A percentile compares a stretch with the other conserved stretches of the same genome.
These are phyloP conservation scores for Turnera subulata DNA, from an alignment of 345 rosid genomes.

Conservation along the genomic window DNA sequence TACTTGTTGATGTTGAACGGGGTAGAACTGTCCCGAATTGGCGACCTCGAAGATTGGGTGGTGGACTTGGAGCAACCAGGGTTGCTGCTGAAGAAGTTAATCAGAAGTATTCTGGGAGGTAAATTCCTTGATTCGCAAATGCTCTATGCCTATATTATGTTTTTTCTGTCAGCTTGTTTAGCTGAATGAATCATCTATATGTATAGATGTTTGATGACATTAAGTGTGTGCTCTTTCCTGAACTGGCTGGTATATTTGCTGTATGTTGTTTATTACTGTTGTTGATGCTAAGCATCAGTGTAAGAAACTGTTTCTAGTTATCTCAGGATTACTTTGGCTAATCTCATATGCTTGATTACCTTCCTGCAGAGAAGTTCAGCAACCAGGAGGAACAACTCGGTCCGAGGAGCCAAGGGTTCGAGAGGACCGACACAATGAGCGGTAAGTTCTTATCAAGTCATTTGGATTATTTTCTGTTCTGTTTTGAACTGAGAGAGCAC, in stretches of 20 bases:
- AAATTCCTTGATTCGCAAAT: slow-evolving; percentile 7
- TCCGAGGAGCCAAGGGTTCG: slow-evolving; percentile 84
- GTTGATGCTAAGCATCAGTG: background rate
- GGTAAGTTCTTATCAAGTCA: slow-evolving; percentile 33
- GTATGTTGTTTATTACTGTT: background rate
- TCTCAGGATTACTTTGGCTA: background rate
- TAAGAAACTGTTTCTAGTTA: background rate
- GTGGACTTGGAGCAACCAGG: slow-evolving; percentile 96
- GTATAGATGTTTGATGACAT: too few relatives aligned
- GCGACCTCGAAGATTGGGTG: slow-evolving; percentile 99
- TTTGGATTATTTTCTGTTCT: background rate
- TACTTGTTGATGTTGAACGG: slow-evolving; percentile 96
- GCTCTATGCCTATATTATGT: background rate
- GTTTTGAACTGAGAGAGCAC: background rate
- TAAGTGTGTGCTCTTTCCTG: too few relatives aligned
- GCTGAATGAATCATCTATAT: too few relatives aligned
- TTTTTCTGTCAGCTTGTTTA: background rate
- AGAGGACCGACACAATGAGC: slow-evolving; percentile 59
- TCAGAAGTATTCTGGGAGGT: slow-evolving; percentile 46
- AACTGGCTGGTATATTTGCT: background rate
- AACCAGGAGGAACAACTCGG: slow-evolving; percentile 47
- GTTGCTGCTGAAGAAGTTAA: slow-evolving; percentile 79
- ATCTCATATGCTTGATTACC: background rate
- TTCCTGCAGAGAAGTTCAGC: slow-evolving; percentile 57
- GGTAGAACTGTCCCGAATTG: slow-evolving; percentile 99